These are phyloP conservation scores for Micractinium conductrix DNA, from an alignment of 139 green algal species.

Conservation along the genomic window DNA sequence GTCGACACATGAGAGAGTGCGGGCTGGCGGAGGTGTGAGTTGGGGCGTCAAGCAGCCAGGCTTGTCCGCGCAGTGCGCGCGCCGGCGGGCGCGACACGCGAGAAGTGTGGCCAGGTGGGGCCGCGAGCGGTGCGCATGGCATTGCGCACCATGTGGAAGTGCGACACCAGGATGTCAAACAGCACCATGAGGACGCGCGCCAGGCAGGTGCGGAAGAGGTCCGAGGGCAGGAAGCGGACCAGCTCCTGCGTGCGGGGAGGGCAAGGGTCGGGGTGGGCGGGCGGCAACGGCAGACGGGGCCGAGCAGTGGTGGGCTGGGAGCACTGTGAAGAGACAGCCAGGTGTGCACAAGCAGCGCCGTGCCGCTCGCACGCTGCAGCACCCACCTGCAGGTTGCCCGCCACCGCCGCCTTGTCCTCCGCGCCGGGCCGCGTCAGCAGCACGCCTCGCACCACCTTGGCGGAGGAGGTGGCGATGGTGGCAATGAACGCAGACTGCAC, in stretches of 20 bases:
- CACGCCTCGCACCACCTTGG: slow-evolving; percentile 51
- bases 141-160: slow-evolving; percentile 57
- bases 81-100: no score
- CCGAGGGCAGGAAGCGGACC: slow-evolving; percentile 51
- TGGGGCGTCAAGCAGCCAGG: no score
- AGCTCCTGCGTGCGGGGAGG: slow-evolving; percentile 41
- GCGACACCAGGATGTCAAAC: slow-evolving; percentile 57
- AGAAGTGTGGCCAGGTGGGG: no score
- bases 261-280: not conserved
- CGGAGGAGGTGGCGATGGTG: slow-evolving; percentile 30
- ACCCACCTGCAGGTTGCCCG: slow-evolving; percentile 36
- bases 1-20: no score
- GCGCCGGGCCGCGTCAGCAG: slow-evolving; percentile 42
- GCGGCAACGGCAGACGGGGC: no score
- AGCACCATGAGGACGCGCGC: slow-evolving; percentile 60
- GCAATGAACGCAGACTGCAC: slow-evolving; percentile 42
- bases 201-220: slow-evolving; percentile 61
- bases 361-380: not conserved
- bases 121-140: no score
- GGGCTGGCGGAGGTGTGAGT: no score
- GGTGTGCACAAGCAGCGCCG: no score
- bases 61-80: no score
- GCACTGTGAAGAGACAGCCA: no score
- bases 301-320: no score
- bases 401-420: slow-evolving; percentile 36